These are phyloP conservation scores for Arthroderma uncinatum DNA, from an alignment of 2,329 filamentous ascomycete species.

Conservation along the genomic window DNA sequence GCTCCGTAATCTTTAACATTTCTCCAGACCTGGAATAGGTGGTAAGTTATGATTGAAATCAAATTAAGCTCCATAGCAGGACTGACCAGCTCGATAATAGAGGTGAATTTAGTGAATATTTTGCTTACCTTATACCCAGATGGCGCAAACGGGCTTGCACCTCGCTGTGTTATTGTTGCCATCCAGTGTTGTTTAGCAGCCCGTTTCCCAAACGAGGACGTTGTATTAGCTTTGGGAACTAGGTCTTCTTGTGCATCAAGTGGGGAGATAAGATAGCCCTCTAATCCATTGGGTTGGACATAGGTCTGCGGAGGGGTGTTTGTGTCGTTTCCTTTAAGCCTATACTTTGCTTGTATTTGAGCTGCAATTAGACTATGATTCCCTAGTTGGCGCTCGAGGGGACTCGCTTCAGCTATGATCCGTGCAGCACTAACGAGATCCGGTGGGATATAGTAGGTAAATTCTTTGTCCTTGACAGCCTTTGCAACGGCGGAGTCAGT, in stretches of 20 bases:
- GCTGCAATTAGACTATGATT: neutral
- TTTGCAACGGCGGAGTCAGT: neutral
- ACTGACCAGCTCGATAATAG: neutral
- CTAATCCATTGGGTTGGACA: conserved; percentile 2
- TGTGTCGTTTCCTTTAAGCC: conserved; percentile 25
- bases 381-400: neutral
- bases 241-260: neutral
- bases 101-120: too few relatives aligned
- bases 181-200: neutral
- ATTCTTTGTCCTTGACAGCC: neutral
- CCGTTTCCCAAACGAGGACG: neutral
- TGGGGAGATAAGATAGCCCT: neutral
- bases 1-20: conserved; percentile 69
- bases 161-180: neutral
- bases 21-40: conserved; percentile 45
- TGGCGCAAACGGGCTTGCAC: conserved; percentile 7
- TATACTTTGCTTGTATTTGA: conserved; percentile 4
- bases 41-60: neutral
- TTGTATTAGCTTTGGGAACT: neutral
- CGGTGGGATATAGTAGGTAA: conserved; percentile 8
- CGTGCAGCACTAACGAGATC: conserved; percentile 13
- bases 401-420: conserved; percentile 10
- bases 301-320: conserved; percentile 35
- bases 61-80: neutral
- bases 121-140: conserved; percentile 8